Percentiles rank a stretch among this genome's conserved stretches.
phyloP scores from a whole-genome alignment of 805 yeast genomes.

The Lipomyces spencermartinsiae region DNA sequence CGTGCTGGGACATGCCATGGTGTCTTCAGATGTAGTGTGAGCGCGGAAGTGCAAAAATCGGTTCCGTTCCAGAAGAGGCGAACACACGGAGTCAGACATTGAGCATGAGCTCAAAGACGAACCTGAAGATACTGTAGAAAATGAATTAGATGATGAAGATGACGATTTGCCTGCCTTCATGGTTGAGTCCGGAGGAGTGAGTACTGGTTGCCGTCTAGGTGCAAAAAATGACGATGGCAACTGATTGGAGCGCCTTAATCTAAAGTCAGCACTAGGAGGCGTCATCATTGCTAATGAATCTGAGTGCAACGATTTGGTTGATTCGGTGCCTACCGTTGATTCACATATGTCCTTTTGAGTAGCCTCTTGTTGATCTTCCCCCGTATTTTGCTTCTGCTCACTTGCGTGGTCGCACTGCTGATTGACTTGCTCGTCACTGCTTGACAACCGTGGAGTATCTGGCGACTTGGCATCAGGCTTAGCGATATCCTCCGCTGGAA shows the following conservation, averaged over 20 bases:
- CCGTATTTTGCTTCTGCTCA: background rate
- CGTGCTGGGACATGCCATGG: background rate
- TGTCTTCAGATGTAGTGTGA: background rate
- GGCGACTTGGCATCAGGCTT: background rate
- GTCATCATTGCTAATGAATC: background rate
- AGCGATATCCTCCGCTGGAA: background rate
- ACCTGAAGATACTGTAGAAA: background rate
- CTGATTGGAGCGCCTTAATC: background rate
- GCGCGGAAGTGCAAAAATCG: conserved; percentile 18
- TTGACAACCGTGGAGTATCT: background rate
- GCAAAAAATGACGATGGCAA: background rate
- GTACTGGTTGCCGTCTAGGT: background rate
- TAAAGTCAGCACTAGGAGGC: background rate
- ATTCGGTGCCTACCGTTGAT: background rate
- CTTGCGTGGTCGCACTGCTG: background rate
- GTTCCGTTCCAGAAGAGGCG: background rate
- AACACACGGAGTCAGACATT: background rate
- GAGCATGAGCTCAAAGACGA: background rate
- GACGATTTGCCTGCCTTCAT: background rate
- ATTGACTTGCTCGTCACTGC: background rate
- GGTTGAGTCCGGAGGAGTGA: background rate
- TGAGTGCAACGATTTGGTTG: background rate
- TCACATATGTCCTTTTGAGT: background rate
- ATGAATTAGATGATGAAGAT: background rate
- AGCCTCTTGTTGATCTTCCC: background rate